phyloP scores from a whole-genome alignment of 352 stramenopile genomes.

The Phytophthora litchii region DNA sequence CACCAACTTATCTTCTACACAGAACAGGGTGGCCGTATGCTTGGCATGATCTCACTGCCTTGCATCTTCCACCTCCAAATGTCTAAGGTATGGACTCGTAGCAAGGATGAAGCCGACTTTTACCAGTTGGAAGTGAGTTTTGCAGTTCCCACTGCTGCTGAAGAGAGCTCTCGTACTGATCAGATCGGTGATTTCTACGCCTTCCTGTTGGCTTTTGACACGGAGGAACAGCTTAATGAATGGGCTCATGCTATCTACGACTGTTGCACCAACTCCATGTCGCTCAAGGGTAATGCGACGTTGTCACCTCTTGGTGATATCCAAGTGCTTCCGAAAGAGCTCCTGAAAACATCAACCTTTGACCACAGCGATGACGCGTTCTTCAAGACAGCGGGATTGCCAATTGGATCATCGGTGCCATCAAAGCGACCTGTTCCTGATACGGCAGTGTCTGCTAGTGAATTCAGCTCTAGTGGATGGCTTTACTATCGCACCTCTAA shows the following conservation, averaged over 20 bases:
- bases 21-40: conserved; percentile 61
- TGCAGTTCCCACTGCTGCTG: conserved; percentile 62
- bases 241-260: conserved; percentile 85
- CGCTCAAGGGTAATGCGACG: conserved; percentile 68
- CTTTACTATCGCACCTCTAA: conserved; percentile 86
- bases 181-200: conserved; percentile 83
- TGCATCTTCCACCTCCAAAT: conserved; percentile 83
- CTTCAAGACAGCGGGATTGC: conserved; percentile 37
- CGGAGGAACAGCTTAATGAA: conserved; percentile 66
- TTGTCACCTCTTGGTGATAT: conserved; percentile 73
- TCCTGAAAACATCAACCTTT: conserved; percentile 86
- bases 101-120: conserved; percentile 73
- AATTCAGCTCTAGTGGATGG: conserved; percentile 82
- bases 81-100: conserved; percentile 78
- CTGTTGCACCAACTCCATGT: conserved; percentile 90
- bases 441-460: conserved; percentile 24
- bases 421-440: conserved; percentile 25
- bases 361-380: conserved; percentile 52
- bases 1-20: conserved; percentile 86
- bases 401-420: conserved; percentile 20
- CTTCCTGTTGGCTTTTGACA: conserved; percentile 81
- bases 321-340: conserved; percentile 80
- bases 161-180: conserved; percentile 63
- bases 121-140: conserved; percentile 89
- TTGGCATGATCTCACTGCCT: conserved; percentile 82